Base-by-base conservation (phyloP, 2,329 filamentous ascomycete genomes). In the Claviceps purpurea region DNA sequence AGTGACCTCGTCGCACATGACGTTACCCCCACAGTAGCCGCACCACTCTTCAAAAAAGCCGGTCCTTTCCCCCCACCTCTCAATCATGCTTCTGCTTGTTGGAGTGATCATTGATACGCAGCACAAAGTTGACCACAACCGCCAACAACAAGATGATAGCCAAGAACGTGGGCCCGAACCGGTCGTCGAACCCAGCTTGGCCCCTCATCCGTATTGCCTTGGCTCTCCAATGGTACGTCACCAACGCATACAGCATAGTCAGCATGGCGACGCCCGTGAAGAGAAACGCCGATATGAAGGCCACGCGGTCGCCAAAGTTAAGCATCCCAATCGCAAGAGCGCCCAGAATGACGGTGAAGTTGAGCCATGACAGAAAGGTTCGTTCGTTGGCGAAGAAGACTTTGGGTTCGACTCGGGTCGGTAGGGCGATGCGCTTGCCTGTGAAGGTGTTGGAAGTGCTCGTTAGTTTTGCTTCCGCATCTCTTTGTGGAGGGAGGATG, bases 381-480 rank as follows among this genome's bases (percentile, higher is more conserved):
- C 93, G 89, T 74, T 98, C 93, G 77, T 98, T 98, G 73, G 93
- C 93, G 77, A 98, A 98, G 82, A 97, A 98, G 76, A 98, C 93
- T 73, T 98, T 98, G 63, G 93, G 93, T 72, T 98, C 93, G 70
- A 98, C 91, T 60, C 93, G 89, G 55, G 91, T 96, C 53, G 93
- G 93, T 58, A 98, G 88, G 63, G 93, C 91, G 68, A 98, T 97
- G 67, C 91, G 89, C 76, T 98, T 98, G 79, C 91, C 91, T 95
- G 40, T 13, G 13, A 62, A 47, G 13, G n/a, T 16, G n/a, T 30
- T 46, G 5, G 30, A 16, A 30, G 5, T 20, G 44, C 34, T 37
- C 38, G 56, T 63, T 55, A 61, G 55, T 52, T 41, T 42, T 49
- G 5, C 18, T 40, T 39, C 26, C 13, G 13, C 22, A 18, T 16